Base-by-base conservation (phyloP, 2,329 filamentous ascomycete genomes). In the Claviceps capensis region DNA sequence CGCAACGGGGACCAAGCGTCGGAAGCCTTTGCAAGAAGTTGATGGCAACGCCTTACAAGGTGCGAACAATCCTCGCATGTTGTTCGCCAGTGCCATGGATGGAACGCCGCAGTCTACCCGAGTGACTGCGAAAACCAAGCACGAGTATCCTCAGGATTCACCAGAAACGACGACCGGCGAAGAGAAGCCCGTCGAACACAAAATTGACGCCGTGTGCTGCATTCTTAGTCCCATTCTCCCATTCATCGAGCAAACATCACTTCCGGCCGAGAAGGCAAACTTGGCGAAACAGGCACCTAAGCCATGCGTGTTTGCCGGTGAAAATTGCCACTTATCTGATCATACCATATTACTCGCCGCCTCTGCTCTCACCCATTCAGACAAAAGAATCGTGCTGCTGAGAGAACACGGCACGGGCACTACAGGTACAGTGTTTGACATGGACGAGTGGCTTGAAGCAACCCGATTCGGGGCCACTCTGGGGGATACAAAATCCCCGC, bases 361-460 rank as follows among this genome's bases (percentile, higher is more conserved):
- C 0, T 70, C 66, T 48, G 67, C 76, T 16, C 59, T 70, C 13
- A 53, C 59, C 2, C 64, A 64, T 9, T 63, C 63, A 0, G 63
- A 63, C 56, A 59, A 73, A 5, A 65, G 65, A 0, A 65, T 69
- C 1, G 60, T 65, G 22, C 59, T 77, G 0, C 61, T 77, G 1
- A 54, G 56, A 1, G 59, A 58, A 0, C 76, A 79, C 43, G 74
- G 73, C 1, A 61, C 76, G 40, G 37, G 73, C 1, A 61, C 76
- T 38, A 36, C 56, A 2, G 51, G 60, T 0, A 62, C 68, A 16
- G 56, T 67, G 1, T 60, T 61, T 0, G 63, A 73, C 4, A 62
- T 70, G 0, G 56, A 62, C 13, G 56, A 57, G 3, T 77, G 72
- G 64, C 46, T 62, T 5, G 45, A 56, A 16, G 36, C 36, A 34